Conservation (phyloP, 2,329 filamentous ascomycete genomes). For the Neurospora sp. region DNA sequence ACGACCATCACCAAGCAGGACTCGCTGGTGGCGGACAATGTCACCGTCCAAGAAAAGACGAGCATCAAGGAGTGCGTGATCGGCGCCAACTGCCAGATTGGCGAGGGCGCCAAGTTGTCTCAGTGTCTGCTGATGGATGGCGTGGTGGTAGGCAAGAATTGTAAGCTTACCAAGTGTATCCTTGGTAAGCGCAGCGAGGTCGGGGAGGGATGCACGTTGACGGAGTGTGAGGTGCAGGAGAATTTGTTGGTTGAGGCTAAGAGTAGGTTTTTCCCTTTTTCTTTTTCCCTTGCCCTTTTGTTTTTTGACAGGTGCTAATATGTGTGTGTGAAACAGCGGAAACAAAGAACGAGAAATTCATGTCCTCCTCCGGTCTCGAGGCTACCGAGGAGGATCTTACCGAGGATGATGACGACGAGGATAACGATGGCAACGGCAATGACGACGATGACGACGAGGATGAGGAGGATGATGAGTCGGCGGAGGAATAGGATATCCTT, state of each 20-base stretch:
- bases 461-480: background rate
- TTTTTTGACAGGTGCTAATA: too few relatives aligned
- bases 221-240: slow-evolving; percentile 87
- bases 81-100: slow-evolving; percentile 78
- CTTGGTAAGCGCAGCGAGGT: slow-evolving; percentile 72
- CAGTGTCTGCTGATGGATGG: slow-evolving; percentile 90
- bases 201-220: slow-evolving; percentile 71
- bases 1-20: slow-evolving; percentile 77
- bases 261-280: slow-evolving; percentile 37
- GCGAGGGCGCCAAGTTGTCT: slow-evolving; percentile 74
- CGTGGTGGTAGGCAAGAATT: slow-evolving; percentile 72
- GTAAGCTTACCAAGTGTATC: slow-evolving; percentile 79
- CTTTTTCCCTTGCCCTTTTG: background rate
- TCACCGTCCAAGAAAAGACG: slow-evolving; percentile 76
- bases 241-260: slow-evolving; percentile 75
- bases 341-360: slow-evolving; percentile 57
- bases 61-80: slow-evolving; percentile 91
- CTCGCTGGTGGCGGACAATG: slow-evolving; percentile 77
- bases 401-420: slow-evolving; percentile 31
- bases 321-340: slow-evolving; percentile 35
- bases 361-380: slow-evolving; percentile 57
- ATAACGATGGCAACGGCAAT: slow-evolving; percentile 2
- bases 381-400: slow-evolving; percentile 53
- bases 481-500: background rate
- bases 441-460: slow-evolving; percentile 6